A percentile compares a stretch with the other conserved stretches of the same genome.
These are phyloP conservation scores for Russula sp. DNA, from an alignment of 768 basidiomycete species.

Conservation along the genomic window DNA sequence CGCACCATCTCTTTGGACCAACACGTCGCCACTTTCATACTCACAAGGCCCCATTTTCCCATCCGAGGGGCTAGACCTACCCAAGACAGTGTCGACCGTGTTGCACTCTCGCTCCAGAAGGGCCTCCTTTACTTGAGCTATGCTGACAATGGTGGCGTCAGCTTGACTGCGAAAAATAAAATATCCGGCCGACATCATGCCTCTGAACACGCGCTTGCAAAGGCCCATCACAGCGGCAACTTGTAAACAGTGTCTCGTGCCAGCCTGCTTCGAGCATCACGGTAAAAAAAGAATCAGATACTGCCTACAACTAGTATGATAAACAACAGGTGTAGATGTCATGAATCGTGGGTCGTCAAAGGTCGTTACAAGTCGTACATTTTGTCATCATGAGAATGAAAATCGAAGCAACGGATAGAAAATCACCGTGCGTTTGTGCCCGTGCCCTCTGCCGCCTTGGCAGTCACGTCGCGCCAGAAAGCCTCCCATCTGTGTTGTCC, in stretches of 20 bases:
- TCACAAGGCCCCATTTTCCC: too few relatives aligned
- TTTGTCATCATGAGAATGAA: background rate
- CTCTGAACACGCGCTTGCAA: background rate
- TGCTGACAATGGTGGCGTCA: background rate
- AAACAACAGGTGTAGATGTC: slow-evolving; percentile 9
- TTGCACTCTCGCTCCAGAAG: background rate
- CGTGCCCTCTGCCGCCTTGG: slow-evolving; percentile 5
- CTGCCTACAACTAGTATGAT: slow-evolving; percentile 12
- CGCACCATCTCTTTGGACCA: background rate
- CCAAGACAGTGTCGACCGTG: too few relatives aligned
- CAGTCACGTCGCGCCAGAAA: slow-evolving; percentile 19
- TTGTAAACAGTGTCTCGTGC: too few relatives aligned
- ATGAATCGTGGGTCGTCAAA: slow-evolving; percentile 9
- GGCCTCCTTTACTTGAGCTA: background rate
- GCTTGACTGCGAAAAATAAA: background rate
- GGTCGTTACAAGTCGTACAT: slow-evolving; percentile 13
- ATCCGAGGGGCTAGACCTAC: too few relatives aligned
- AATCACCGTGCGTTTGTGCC: background rate
- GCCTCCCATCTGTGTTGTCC: slow-evolving; percentile 15
- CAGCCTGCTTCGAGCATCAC: background rate
- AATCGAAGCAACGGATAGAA: background rate
- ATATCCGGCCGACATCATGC: background rate
- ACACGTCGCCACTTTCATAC: background rate
- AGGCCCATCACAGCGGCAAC: background rate
- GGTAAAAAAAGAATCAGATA: background rate